Percentiles rank a stretch among this genome's conserved stretches.
Evolutionary conservation across 805 yeast species (phyloP).

Genomic region (Metschnikowia gelsemii): DNA sequence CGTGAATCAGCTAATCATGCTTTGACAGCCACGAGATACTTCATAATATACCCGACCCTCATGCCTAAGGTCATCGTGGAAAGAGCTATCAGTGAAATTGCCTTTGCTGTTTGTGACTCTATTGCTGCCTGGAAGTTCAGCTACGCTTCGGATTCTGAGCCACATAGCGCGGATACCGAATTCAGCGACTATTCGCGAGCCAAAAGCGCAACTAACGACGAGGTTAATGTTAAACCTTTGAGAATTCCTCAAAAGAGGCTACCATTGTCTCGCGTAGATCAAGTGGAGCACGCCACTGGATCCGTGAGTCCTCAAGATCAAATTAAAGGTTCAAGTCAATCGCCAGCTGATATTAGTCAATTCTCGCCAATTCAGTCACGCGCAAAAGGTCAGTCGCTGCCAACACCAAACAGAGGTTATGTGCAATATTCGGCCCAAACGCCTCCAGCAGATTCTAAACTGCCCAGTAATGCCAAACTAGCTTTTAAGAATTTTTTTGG

Average conservation of each 20-base stretch:
- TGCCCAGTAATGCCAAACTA: not conserved
- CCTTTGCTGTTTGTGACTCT: constrained; percentile 63
- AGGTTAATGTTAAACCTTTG: constrained; percentile 13
- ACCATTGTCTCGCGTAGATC: not conserved
- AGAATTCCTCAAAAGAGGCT: constrained; percentile 12
- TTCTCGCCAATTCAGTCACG: constrained; percentile 7
- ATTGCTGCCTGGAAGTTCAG: constrained; percentile 52
- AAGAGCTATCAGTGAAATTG: constrained; percentile 72
- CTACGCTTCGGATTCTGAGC: constrained; percentile 4
- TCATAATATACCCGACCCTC: constrained; percentile 57
- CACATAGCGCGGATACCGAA: not conserved
- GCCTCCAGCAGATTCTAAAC: not conserved
- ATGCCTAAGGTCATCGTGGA: constrained; percentile 72
- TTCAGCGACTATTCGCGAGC: not conserved
- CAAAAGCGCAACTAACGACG: not conserved
- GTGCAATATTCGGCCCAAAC: not conserved
- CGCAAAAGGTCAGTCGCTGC: constrained; percentile 8
- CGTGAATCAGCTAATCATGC: constrained; percentile 71
- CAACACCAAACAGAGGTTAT: constrained; percentile 4
- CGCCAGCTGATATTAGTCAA: constrained; percentile 1
- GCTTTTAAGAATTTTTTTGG: constrained; percentile 3
- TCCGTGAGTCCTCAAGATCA: not conserved
- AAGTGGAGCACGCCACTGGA: not conserved
- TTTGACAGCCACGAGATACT: constrained; percentile 75
- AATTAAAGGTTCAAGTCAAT: not conserved